phyloP scores from a whole-genome alignment of 2,329 filamentous ascomycete genomes.

The Pseudocercospora musae region DNA sequence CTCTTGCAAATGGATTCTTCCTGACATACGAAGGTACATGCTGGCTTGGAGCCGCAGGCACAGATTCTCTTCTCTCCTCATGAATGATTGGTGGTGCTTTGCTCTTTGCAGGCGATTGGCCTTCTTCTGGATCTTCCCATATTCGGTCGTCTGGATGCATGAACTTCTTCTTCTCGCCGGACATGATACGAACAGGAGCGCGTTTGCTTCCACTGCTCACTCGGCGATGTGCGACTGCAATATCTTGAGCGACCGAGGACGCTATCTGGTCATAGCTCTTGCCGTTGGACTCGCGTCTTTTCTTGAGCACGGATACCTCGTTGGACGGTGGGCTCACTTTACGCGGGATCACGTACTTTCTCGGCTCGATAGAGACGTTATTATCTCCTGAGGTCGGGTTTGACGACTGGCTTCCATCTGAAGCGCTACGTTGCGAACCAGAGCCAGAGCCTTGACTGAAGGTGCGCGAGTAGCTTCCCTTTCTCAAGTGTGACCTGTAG shows the following conservation, averaged over 20 bases:
- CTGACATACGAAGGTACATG: constrained; percentile 48
- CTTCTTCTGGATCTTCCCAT: constrained; percentile 77
- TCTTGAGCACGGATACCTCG: constrained; percentile 19
- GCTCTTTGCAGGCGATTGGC: constrained; percentile 14
- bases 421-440: constrained; percentile 16
- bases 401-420: constrained; percentile 19
- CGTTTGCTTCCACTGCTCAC: constrained; percentile 62
- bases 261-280: constrained; percentile 37
- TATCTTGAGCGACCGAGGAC: constrained; percentile 35
- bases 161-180: constrained; percentile 63
- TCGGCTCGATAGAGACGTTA: background rate
- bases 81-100: constrained; percentile 7
- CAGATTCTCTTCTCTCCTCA: constrained; percentile 4
- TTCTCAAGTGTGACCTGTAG: constrained; percentile 67
- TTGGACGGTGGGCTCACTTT: constrained; percentile 24
- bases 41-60: constrained; percentile 13
- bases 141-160: constrained; percentile 72
- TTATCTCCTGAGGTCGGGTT: constrained; percentile 3
- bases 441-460: constrained; percentile 36
- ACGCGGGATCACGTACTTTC: constrained; percentile 14
- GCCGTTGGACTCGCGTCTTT: constrained; percentile 26
- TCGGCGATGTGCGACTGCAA: constrained; percentile 41
- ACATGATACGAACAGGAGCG: constrained; percentile 51
- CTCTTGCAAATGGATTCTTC: constrained; percentile 63
- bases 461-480: constrained; percentile 65